phyloP scores from a whole-genome alignment of 2,329 filamentous ascomycete genomes.

The Colletotrichum limetticola region DNA sequence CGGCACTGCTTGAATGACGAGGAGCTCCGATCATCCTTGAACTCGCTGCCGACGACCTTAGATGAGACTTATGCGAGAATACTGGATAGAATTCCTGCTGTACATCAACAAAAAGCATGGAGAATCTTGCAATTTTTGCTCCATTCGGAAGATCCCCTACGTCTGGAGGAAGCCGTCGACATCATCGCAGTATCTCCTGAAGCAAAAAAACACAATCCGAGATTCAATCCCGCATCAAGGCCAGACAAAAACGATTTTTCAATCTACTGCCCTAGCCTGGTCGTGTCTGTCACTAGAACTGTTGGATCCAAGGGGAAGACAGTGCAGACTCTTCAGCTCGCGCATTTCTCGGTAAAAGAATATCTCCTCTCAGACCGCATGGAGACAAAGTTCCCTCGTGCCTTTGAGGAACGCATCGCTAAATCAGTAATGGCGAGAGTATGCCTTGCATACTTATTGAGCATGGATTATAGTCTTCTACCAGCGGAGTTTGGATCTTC shows the following conservation, averaged over 20 bases:
- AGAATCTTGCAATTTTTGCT: conserved; percentile 40
- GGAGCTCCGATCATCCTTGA: not conserved
- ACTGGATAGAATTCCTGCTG: conserved; percentile 28
- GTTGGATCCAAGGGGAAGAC: not conserved
- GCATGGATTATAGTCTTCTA: not conserved
- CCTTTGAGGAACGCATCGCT: not conserved
- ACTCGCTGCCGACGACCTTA: not conserved
- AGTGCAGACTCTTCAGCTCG: conserved; percentile 36
- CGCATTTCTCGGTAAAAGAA: conserved; percentile 42
- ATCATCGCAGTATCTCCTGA: conserved; percentile 36
- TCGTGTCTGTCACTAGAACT: conserved; percentile 30
- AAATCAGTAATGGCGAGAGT: not conserved
- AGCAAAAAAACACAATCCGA: conserved; percentile 26
- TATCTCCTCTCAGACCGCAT: conserved; percentile 32
- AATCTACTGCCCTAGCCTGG: conserved; percentile 35
- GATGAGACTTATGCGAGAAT: conserved; percentile 15
- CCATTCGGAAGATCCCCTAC: conserved; percentile 35
- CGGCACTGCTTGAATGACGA: not conserved
- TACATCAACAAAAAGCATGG: not conserved
- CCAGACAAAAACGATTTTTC: conserved; percentile 15
- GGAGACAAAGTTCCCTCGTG: not conserved
- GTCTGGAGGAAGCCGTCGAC: conserved; percentile 37
- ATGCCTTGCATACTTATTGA: conserved; percentile 4
- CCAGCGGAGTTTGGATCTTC: not conserved
- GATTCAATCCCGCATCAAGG: conserved; percentile 32